Conservation (phyloP, 2,329 filamentous ascomycete species). For the Podosphaera fusca region DNA sequence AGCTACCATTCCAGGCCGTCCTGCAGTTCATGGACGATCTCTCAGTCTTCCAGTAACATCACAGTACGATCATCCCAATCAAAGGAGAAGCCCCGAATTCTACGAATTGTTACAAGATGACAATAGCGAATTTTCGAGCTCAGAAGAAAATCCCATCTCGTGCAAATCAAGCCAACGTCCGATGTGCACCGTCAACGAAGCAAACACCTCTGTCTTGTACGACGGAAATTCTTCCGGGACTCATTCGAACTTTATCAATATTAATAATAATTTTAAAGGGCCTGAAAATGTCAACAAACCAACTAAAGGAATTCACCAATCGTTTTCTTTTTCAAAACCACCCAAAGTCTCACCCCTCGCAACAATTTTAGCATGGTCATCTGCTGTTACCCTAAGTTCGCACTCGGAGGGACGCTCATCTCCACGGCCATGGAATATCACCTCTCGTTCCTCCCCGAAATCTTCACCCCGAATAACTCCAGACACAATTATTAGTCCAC, state of each 20-base stretch:
- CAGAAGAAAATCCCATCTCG: background rate
- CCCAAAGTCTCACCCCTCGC: conserved; percentile 17
- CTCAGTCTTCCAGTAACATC: conserved; percentile 29
- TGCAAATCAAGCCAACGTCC: background rate
- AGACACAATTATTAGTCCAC: background rate
- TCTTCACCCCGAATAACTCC: background rate
- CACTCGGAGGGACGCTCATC: conserved; percentile 8
- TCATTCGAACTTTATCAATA: background rate
- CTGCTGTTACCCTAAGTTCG: conserved; percentile 6
- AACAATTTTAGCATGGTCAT: conserved; percentile 18
- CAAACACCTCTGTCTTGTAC: conserved; percentile 21
- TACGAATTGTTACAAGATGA: background rate
- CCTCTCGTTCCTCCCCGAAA: conserved; percentile 8
- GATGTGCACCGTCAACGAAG: conserved; percentile 14
- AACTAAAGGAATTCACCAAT: conserved; percentile 13
- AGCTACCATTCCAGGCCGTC: conserved; percentile 46
- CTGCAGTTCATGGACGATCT: conserved; percentile 39
- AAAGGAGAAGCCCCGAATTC: background rate
- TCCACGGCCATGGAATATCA: conserved; percentile 7
- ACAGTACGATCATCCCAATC: background rate
- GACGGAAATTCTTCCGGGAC: conserved; percentile 3
- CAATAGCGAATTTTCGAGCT: background rate
- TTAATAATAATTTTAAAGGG: background rate
- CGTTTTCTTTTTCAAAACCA: background rate
- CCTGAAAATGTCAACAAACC: conserved; percentile 22